A percentile compares a stretch with the other conserved stretches of the same genome.
Conservation (phyloP, 345 rosid species). For the Aegle marmelos region DNA sequence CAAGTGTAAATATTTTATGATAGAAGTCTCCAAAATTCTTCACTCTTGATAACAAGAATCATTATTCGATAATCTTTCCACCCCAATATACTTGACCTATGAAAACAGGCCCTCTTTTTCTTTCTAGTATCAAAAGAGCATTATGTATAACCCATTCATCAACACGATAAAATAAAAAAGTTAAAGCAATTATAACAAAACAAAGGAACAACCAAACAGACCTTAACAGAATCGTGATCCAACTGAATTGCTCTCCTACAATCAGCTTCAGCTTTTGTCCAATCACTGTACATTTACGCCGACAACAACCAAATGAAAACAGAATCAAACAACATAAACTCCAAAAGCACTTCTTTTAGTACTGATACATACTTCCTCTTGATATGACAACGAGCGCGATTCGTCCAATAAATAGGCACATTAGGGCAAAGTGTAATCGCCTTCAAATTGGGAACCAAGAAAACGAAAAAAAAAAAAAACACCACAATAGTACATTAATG, state of each 20-base stretch:
- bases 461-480: not conserved
- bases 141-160: not conserved
- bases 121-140: not conserved
- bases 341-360: not conserved
- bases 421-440: conserved; percentile 86
- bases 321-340: not conserved
- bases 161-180: not conserved
- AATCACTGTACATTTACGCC: conserved; percentile 47
- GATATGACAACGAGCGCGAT: conserved; percentile 88
- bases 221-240: conserved; percentile 68
- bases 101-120: not conserved
- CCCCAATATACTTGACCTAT: not conserved
- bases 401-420: conserved; percentile 82
- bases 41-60: not conserved
- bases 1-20: not conserved
- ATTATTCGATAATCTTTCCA: not conserved
- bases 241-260: conserved; percentile 75
- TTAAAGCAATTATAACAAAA: not conserved
- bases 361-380: conserved; percentile 71
- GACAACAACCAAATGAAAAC: not conserved
- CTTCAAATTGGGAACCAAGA: conserved; percentile 27
- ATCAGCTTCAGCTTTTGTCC: conserved; percentile 83
- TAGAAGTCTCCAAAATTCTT: not conserved
- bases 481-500: not conserved
- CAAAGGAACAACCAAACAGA: conserved; percentile 2